phyloP scores from a whole-genome alignment of 306 rosid species.

The Citrullus mucosospermus region DNA sequence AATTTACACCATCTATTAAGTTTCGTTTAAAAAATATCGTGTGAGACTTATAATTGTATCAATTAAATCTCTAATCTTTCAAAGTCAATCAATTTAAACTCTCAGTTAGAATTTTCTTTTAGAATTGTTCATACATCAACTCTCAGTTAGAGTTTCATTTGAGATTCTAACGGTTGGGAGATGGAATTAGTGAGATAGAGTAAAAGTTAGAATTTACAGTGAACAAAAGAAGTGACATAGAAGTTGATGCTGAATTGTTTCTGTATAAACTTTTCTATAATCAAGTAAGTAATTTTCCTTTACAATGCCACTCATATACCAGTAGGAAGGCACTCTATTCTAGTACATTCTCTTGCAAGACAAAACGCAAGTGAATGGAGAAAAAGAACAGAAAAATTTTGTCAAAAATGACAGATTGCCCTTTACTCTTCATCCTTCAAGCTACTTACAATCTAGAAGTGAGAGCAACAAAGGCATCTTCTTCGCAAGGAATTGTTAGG shows the following conservation, averaged over 20 bases:
- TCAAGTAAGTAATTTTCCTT: neutral
- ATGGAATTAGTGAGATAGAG: neutral
- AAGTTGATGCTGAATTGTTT: neutral
- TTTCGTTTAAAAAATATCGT: too few species aligned
- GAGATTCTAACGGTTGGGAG: too few species aligned
- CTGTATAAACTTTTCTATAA: neutral
- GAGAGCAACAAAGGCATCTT: slow-evolving; percentile 23
- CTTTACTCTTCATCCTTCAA: neutral
- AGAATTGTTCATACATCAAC: too few species aligned
- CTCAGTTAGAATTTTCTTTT: too few species aligned
- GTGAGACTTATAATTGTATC: too few species aligned
- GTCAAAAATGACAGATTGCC: neutral
- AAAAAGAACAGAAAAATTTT: neutral
- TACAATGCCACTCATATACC: neutral
- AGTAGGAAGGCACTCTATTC: neutral
- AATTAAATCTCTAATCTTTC: too few species aligned
- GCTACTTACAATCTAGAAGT: slow-evolving; percentile 10
- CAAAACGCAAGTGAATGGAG: neutral
- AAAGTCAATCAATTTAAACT: too few species aligned
- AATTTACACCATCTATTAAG: too few species aligned
- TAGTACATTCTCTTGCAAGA: neutral
- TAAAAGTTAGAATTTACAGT: neutral
- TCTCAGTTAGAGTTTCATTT: too few species aligned
- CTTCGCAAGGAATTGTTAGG: slow-evolving; percentile 35
- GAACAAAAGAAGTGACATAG: neutral